Evolutionary conservation across 2,329 filamentous ascomycete genomes (phyloP).

Genomic region (Stagonosporopsis chrysanthemi): DNA sequence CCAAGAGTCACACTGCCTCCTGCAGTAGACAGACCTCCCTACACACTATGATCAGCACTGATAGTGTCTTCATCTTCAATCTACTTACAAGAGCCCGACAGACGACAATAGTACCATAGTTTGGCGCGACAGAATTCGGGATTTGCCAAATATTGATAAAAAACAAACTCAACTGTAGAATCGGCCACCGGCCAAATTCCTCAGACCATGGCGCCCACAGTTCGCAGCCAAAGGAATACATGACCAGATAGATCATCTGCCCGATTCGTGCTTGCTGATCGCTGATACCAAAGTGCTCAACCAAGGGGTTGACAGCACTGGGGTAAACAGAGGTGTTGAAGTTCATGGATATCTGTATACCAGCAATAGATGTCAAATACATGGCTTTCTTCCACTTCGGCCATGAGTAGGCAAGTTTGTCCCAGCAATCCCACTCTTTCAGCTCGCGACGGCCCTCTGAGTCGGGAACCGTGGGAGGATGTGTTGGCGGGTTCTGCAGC

Average conservation of each 20-base stretch:
- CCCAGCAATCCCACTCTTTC: constrained; percentile 55
- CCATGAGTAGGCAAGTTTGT: constrained; percentile 57
- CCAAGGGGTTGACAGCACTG: constrained; percentile 59
- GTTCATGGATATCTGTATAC: constrained; percentile 64
- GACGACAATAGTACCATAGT: constrained; percentile 71
- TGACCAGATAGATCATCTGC: constrained; percentile 66
- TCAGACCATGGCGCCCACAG: constrained; percentile 83
- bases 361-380: constrained; percentile 60
- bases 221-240: constrained; percentile 86
- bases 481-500: constrained; percentile 4
- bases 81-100: constrained; percentile 63
- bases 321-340: constrained; percentile 63
- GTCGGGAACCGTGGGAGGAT: constrained; percentile 19
- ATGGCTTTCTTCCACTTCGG: constrained; percentile 60
- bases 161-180: constrained; percentile 68
- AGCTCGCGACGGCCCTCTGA: constrained; percentile 31
- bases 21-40: constrained; percentile 57
- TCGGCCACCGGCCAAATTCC: constrained; percentile 69
- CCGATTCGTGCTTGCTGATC: constrained; percentile 33
- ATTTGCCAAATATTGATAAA: constrained; percentile 71
- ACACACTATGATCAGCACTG: neutral
- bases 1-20: constrained; percentile 70
- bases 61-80: neutral
- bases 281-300: constrained; percentile 64
- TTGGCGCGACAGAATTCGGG: constrained; percentile 65